Percentiles rank a stretch among this genome's conserved stretches.
These are phyloP conservation scores for Plasmopara muralis DNA, from an alignment of 352 stramenopile species.

Conservation along the genomic window DNA sequence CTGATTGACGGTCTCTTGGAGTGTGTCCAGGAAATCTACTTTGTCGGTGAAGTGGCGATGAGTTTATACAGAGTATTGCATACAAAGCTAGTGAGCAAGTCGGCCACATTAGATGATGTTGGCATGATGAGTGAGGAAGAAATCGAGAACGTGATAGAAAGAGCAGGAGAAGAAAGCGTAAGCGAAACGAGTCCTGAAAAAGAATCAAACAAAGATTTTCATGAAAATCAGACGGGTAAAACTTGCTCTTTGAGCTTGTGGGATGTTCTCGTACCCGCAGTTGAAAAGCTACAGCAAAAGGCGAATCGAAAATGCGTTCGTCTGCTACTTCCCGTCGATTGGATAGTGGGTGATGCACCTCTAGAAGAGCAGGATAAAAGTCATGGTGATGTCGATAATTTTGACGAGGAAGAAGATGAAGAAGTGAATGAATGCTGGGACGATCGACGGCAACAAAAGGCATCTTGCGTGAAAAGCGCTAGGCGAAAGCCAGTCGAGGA, in stretches of 20 bases:
- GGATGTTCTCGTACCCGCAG: constrained; percentile 30
- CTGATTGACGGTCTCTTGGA: constrained; percentile 65
- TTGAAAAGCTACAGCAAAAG: constrained; percentile 61
- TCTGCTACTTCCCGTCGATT: constrained; percentile 55
- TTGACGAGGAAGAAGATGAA: constrained; percentile 36
- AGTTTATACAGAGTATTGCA: constrained; percentile 46
- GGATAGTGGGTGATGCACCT: constrained; percentile 42
- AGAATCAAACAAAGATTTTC: neutral
- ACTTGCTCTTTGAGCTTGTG: constrained; percentile 13
- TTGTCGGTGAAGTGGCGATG: constrained; percentile 57
- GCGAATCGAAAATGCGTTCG: constrained; percentile 47
- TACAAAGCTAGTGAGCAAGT: constrained; percentile 11
- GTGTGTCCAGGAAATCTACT: constrained; percentile 46
- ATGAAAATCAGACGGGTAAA: neutral
- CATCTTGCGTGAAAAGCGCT: neutral
- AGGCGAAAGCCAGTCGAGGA: constrained; percentile 24
- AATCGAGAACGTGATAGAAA: constrained; percentile 1
- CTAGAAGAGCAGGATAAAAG: constrained; percentile 39
- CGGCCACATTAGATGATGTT: neutral
- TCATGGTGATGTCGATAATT: constrained; percentile 22
- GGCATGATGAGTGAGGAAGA: constrained; percentile 3
- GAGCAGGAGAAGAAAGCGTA: constrained; percentile 5
- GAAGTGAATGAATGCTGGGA: neutral
- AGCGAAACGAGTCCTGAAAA: constrained; percentile 5
- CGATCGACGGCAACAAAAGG: neutral